Evolutionary conservation across 257 asterid species (phyloP), one percentile per base, ranked within the genome.

Genomic region (Lycium barbarum): DNA sequence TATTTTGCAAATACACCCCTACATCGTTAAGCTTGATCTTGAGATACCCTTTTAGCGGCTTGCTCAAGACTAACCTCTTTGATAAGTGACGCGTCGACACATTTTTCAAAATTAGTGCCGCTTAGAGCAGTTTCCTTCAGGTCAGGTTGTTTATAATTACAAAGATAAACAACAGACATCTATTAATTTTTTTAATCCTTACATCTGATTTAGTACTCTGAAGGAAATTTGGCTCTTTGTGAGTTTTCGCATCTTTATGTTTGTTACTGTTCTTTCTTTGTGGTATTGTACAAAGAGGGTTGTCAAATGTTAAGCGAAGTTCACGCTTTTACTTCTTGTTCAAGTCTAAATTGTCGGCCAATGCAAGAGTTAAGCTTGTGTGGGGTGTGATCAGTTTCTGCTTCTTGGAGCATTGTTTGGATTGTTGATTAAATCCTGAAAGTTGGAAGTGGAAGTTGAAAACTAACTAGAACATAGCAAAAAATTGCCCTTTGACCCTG

Each of bases 321-420:
- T 38, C 9, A 12, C 15, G 3, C 15, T 0, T 70, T 70, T 17
- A 38, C 54, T 70, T 67, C 49, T 67, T 40, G 13, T 3, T 38
- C 26, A 15, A 68, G 22, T 68, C 53, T 15, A 0, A 38, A 15
- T 68, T 68, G 13, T 15, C 4, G 11, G 78, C 14, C 8, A 17
- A 38, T 68, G 4, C 36, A 68, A 68, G 53, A 14, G 26, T 36
- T 68, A 13, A 68, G 7, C 26, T 36, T 68, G 13, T 68, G 53
- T 68, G 76, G 14, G 76, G 51, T 68, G 76, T 68, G 51, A 68
- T 68, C 53, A 38, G 40, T 68, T 68, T 38, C 78, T 68, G 78
- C 53, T 7, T 68, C 78, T 15, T 68, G 26, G 78, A 35, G 22
- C 76, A 7, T 67, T 67, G 76, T 67, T 14, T 36, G 76, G 22